Evolutionary conservation across 768 basidiomycete species (phyloP).

Genomic region (Mycena filopes): DNA sequence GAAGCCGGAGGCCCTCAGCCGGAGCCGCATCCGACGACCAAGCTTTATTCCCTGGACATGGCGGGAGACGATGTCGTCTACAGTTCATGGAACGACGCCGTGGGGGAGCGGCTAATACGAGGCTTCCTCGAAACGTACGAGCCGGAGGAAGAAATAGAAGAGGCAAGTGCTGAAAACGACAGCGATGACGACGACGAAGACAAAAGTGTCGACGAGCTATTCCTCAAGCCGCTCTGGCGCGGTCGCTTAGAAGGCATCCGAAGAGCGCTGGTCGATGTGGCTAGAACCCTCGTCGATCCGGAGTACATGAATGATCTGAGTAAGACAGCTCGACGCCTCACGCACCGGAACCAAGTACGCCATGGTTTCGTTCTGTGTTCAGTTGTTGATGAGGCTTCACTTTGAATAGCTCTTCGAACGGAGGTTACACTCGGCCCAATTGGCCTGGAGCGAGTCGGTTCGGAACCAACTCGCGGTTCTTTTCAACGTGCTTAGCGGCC

Average conservation of each 20-base stretch:
- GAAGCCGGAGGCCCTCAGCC: background rate
- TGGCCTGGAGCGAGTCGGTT: background rate
- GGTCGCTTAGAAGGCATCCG: background rate
- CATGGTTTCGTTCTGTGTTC: background rate
- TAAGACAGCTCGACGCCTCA: background rate
- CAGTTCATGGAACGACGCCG: background rate
- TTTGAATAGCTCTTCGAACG: background rate
- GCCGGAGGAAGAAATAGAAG: background rate
- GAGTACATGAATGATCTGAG: background rate
- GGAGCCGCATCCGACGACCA: background rate
- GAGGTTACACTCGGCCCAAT: background rate
- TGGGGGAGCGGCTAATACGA: background rate
- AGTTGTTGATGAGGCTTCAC: background rate
- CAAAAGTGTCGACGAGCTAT: background rate
- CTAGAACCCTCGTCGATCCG: background rate
- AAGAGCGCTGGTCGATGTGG: too few relatives aligned
- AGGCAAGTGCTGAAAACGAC: background rate
- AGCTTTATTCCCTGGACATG: background rate
- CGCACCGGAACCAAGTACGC: background rate
- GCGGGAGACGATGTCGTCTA: background rate
- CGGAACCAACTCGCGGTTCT: background rate
- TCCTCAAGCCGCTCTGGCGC: background rate
- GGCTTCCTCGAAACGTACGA: background rate
- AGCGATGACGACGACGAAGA: background rate
- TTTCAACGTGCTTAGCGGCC: background rate